phyloP scores from a whole-genome alignment of 1,139 yeast species.

The Insectozyma bohioensis region DNA sequence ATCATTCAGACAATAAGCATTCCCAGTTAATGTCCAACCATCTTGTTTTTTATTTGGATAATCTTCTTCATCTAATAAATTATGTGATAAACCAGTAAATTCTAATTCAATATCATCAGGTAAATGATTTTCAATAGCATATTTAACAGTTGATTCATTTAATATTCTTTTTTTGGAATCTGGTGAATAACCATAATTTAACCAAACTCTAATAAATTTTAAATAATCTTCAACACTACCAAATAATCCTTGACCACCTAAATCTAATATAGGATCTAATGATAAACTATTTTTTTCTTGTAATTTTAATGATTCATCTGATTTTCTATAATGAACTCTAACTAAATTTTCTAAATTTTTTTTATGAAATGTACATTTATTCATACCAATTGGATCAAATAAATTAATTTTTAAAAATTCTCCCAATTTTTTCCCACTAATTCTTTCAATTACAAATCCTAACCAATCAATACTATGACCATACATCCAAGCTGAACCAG shows the following conservation, averaged over 20 bases:
- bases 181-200: conserved; percentile 44
- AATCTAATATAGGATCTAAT: conserved; percentile 34
- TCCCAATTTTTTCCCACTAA: conserved; percentile 44
- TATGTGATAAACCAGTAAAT: conserved; percentile 16
- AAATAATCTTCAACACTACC: conserved; percentile 45
- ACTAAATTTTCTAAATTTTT: conserved; percentile 25
- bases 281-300: conserved; percentile 18
- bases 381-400: conserved; percentile 47
- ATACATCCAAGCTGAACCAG: conserved; percentile 52
- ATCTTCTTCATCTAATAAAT: conserved; percentile 18
- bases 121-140: conserved; percentile 35
- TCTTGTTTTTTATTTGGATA: conserved; percentile 53
- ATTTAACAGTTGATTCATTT: conserved; percentile 28
- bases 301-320: conserved; percentile 17
- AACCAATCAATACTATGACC: conserved; percentile 57
- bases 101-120: conserved; percentile 26
- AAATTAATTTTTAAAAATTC: conserved; percentile 38
- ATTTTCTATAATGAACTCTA: conserved; percentile 24
- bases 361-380: conserved; percentile 35
- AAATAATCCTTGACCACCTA: conserved; percentile 53
- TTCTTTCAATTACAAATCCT: conserved; percentile 45
- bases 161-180: conserved; percentile 36
- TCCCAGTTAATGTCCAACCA: conserved; percentile 77
- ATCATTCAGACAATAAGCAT: conserved; percentile 56
- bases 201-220: conserved; percentile 45